phyloP scores from a whole-genome alignment of 768 basidiomycete species.

The Sistotremastrum niveocremeum region DNA sequence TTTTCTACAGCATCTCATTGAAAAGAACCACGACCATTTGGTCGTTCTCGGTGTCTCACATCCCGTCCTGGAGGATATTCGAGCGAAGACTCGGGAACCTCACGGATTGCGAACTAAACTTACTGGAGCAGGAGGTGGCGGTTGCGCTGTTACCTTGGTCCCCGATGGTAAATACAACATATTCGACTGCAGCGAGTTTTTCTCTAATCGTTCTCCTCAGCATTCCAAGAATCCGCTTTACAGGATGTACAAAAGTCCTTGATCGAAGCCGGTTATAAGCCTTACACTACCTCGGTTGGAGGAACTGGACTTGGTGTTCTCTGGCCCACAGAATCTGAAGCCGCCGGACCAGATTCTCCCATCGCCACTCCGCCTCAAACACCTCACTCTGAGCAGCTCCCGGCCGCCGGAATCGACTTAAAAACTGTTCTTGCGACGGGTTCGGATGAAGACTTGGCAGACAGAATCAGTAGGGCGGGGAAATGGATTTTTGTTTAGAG shows the following conservation, averaged over 20 bases:
- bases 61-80: conserved; percentile 70
- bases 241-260: conserved; percentile 47
- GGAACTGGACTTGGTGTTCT: conserved; percentile 86
- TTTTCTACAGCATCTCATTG: conserved; percentile 51
- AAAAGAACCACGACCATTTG: conserved; percentile 82
- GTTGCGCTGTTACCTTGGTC: conserved; percentile 91
- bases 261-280: conserved; percentile 50
- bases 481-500: conserved; percentile 8
- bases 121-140: conserved; percentile 96
- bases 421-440: conserved; percentile 7
- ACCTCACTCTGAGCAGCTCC: conserved; percentile 1
- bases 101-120: conserved; percentile 80
- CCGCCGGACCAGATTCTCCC: conserved; percentile 2
- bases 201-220: conserved; percentile 26
- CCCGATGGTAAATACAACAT: conserved; percentile 61
- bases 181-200: background rate
- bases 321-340: conserved; percentile 33
- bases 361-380: conserved; percentile 18
- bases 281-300: conserved; percentile 87
- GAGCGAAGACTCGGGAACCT: conserved; percentile 50
- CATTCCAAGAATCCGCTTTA: conserved; percentile 50
- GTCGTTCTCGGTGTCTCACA: conserved; percentile 85
- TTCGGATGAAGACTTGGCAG: conserved; percentile 16
- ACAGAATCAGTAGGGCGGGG: conserved; percentile 23
- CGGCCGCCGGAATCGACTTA: background rate